Evolutionary conservation across 768 basidiomycete genomes (phyloP).

Genomic region (Tulasnella calospora): DNA sequence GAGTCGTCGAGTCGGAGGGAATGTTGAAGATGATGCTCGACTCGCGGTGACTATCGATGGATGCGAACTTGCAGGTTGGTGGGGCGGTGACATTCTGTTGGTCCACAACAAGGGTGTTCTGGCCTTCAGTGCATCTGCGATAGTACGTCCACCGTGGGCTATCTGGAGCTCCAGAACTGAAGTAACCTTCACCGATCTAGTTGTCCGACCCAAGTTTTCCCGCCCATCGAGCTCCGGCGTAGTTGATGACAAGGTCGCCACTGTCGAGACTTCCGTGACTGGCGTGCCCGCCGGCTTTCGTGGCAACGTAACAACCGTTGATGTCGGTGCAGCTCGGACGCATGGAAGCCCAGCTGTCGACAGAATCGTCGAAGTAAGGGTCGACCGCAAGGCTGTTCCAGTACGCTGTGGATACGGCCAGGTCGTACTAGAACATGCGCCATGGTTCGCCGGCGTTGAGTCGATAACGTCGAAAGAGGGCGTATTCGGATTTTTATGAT

Average conservation of each 20-base stretch:
- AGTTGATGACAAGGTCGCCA: slow-evolving; percentile 94
- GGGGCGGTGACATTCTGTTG: slow-evolving; percentile 36
- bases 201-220: slow-evolving; percentile 89
- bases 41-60: slow-evolving; percentile 39
- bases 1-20: no score
- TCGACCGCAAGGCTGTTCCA: slow-evolving; percentile 82
- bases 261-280: slow-evolving; percentile 92
- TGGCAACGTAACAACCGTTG: no score
- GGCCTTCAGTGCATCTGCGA: slow-evolving; percentile 44
- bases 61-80: slow-evolving; percentile 35
- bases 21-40: slow-evolving; percentile 37
- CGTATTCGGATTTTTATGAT: slow-evolving; percentile 66
- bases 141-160: slow-evolving; percentile 84
- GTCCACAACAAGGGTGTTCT: slow-evolving; percentile 44
- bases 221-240: slow-evolving; percentile 86
- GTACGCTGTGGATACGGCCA: slow-evolving; percentile 72
- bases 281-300: no score
- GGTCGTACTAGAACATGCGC: slow-evolving; percentile 90
- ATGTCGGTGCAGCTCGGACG: no score
- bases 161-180: slow-evolving; percentile 64
- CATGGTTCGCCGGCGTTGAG: slow-evolving; percentile 76
- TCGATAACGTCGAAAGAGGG: slow-evolving; percentile 88
- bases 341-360: no score
- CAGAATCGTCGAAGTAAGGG: no score
- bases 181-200: slow-evolving; percentile 74